Evolutionary conservation across 352 stramenopile species (phyloP), one percentile per base, ranked within the genome.

Genomic region (Phytopythium oedochilum): DNA sequence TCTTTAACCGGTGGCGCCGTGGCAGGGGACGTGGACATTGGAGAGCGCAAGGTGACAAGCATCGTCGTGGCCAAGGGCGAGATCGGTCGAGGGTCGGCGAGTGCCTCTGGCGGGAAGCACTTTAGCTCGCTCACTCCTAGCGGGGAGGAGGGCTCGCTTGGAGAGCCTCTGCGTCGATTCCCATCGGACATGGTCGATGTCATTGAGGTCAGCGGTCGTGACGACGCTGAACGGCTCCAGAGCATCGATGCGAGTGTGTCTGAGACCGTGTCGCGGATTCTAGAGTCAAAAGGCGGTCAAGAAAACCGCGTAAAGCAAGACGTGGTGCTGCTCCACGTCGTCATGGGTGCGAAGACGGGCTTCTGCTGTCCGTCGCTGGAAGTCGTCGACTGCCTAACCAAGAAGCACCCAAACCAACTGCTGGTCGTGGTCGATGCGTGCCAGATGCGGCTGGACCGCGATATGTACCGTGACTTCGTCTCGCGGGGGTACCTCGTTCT

Each of bases 381-480:
- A 1, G 55, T 79, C 25, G 72, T 92, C 3, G 66, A 89, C 31
- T 42, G 50, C 26, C 66, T 96, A 10, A 66, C 71, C 6, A 38
- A 52, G 14, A 68, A 76, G 43, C 92, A 91, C 64, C 67, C 71
- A 26, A 86, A 89, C 46, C 76, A 80, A 0, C 43, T 96, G 43
- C 47, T 96, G 15, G 82, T 96, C 10, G 86, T 96, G 26, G 62
- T 96, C 22, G 88, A 96, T 43, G 86, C 88, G 47, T 96, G 88
- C 35, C 88, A 96, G 39, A 89, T 96, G 73, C 83, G 88, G 3
- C 61, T 92, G 17, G 73, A 92, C 35, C 66, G 69, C 53, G 63
- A 57, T 8, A 53, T 78, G 17, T 86, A 93, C 55, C 70, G 71
- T 50, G 70, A 86, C 61, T 95, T 92, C 60, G 55, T 61, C 3